A percentile compares a stretch with the other conserved stretches of the same genome.
Evolutionary conservation across 73 alveolate genomes (phyloP).

Genomic region (Tetrahymena elliotti): DNA sequence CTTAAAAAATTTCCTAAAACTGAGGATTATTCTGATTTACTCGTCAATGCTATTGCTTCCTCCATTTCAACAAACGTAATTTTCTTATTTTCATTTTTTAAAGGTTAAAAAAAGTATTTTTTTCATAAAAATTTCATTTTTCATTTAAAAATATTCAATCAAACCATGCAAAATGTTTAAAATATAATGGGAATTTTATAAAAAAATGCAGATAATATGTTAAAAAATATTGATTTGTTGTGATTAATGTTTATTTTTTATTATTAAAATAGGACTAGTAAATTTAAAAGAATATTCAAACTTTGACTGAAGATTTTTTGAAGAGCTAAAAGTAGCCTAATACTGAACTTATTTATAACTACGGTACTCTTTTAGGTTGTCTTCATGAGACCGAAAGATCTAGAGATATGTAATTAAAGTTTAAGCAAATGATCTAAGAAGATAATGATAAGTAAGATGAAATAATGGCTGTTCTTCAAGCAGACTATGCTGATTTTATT

Average conservation of each 20-base stretch:
- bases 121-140: neutral
- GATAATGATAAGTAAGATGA: neutral
- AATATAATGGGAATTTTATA: too few species aligned
- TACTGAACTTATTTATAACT: neutral
- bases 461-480: neutral
- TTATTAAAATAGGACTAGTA: neutral
- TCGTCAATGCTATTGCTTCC: neutral
- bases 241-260: neutral
- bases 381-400: neutral
- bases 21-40: neutral
- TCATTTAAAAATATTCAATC: too few species aligned
- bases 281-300: neutral
- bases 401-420: neutral
- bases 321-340: neutral
- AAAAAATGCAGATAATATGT: too few species aligned
- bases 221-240: too few species aligned
- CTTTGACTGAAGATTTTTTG: neutral
- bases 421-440: neutral
- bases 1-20: neutral
- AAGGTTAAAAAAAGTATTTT: neutral
- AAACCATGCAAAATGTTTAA: too few species aligned
- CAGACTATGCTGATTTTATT: neutral
- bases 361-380: neutral
- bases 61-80: neutral
- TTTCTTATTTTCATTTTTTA: neutral